Base-by-base conservation (phyloP, 352 stramenopile genomes). In the Phytophthora idaei region DNA sequence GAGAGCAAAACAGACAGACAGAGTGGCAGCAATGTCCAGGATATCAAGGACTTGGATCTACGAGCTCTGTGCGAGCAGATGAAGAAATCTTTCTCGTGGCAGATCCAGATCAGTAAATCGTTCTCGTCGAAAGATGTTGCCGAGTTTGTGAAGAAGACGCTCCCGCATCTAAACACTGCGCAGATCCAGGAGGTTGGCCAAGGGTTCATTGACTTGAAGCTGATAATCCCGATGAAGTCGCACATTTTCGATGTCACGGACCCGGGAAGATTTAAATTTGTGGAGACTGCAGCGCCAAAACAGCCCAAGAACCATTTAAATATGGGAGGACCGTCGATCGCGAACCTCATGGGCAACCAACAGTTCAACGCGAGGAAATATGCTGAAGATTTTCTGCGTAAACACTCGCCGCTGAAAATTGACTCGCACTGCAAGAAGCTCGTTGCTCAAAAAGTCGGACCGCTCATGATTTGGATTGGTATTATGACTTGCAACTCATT, bases 51-150 rank as follows among this genome's bases (percentile, higher is more conserved):
- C 27, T 31, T 90, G 44, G 82, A 95, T 52, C 59, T 95, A 14
- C 56, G 68, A 14, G 70, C 72, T 7, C 64, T 95, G 4, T 87
- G 81, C 61, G 87, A 93, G 29, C 73, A 83, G 52, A 90, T 93
- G 77, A 92, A 90, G 50, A 90, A 83, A 50, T 67, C 72, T 3
- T 86, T 93, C n/a, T 73, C 70, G 42, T 82, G 80, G 69, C 83
- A 93, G 45, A 64, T 87, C 34, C 82, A 92, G 57, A 89, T 87
- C 58, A 93, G 81, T 63, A 93, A 92, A 55, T 85, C 81, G 42
- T 92, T 93, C 54, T 78, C 82, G n/a, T 62, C 85, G 6, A 79
- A 79, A 41, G 85, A 93, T 57, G 77, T 93, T 7, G 53, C 81
- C 9, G 76, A 88, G n/a, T 91, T 90, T 68, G 64, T 93, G 34